Percentiles rank a stretch among this genome's conserved stretches.
phyloP scores from a whole-genome alignment of 192 early-diverging fungal species.

The Geranomyces michiganensis region DNA sequence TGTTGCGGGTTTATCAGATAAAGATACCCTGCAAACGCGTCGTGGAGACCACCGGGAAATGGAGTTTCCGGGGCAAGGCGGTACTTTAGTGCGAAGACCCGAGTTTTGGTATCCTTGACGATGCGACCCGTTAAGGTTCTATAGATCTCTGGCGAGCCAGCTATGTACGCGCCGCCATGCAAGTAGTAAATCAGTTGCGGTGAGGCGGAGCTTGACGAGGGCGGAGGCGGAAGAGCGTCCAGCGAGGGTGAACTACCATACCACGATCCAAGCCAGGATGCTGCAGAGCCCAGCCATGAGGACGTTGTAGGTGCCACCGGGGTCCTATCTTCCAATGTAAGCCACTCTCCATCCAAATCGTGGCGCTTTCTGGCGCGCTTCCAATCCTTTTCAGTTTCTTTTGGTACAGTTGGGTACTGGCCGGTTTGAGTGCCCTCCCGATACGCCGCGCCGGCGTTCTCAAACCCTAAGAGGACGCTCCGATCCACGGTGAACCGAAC shows the following conservation, averaged over 20 bases:
- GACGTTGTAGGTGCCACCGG: background rate
- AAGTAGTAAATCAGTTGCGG: conserved; percentile 42
- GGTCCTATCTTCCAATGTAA: background rate
- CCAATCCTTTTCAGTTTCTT: conserved; percentile 10
- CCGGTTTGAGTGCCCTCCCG: conserved; percentile 16
- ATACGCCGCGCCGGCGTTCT: conserved; percentile 20
- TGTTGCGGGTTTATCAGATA: conserved; percentile 46
- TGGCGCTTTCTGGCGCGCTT: conserved; percentile 21
- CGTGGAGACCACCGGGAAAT: conserved; percentile 51
- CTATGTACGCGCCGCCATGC: conserved; percentile 50
- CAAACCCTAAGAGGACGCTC: conserved; percentile 28
- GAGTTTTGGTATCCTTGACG: conserved; percentile 34
- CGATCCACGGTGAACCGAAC: conserved; percentile 18
- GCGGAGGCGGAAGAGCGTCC: background rate
- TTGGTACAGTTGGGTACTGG: conserved; percentile 27
- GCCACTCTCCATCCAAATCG: conserved; percentile 47
- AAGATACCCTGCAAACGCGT: conserved; percentile 49
- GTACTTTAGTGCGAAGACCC: conserved; percentile 45
- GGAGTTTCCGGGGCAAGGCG: conserved; percentile 47
- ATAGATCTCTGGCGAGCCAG: conserved; percentile 37
- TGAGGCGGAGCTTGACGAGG: background rate
- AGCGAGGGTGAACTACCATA: too few species aligned
- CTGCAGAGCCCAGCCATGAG: background rate
- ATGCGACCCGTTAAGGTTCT: conserved; percentile 40
- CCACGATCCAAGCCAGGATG: background rate